Evolutionary conservation across 345 rosid species (phyloP), one percentile per base, ranked within the genome.

Genomic region (Carallia pectinifolia): DNA sequence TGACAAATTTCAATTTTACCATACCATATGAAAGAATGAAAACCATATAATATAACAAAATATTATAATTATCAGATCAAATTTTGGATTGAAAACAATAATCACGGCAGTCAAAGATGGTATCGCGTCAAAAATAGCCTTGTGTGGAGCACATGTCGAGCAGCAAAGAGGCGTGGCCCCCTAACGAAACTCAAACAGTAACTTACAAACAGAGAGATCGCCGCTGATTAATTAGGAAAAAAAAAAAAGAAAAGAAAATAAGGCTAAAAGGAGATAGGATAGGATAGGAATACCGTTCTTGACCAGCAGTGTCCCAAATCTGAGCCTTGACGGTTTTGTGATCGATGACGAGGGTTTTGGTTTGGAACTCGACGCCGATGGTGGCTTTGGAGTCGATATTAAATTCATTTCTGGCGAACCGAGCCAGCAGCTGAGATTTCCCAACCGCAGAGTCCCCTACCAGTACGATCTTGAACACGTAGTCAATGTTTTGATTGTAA

Each of bases 241-340:
- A 53, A 53, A 5, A 5, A 53, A 53, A 53, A 19, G 55, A 19
- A 53, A 15, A 15, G 1, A 2, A 53, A 15, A 56, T 6, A 10
- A 64, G 54, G 16, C 23, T 5, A 18, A 31, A 59, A 29, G 39
- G 29, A 29, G 29, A 64, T 6, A 44, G 39, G 17, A 23, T 23
- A 23, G 23, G 23, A 23, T 23, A 23, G 23, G 23, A 23, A 23
- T 68, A 88, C 93, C 90, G 69, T 77, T 88, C 93, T 83, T 88
- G 93, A 73, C 93, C 93, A 15, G 93, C 93, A 40, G 93, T 88
- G 67, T 88, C 93, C 93, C 93, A 88, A 76, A 86, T 81, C 83
- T 88, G 93, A 72, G 93, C 90, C 71, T 86, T 86, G 86, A 86
- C 68, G 64, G 81, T 86, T 78, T 88, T 86, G 18, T 76, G 74